Evolutionary conservation across 371 early-diverging fungal genomes (phyloP), one percentile per base, ranked within the genome.

Genomic region (Mortierella sp.): DNA sequence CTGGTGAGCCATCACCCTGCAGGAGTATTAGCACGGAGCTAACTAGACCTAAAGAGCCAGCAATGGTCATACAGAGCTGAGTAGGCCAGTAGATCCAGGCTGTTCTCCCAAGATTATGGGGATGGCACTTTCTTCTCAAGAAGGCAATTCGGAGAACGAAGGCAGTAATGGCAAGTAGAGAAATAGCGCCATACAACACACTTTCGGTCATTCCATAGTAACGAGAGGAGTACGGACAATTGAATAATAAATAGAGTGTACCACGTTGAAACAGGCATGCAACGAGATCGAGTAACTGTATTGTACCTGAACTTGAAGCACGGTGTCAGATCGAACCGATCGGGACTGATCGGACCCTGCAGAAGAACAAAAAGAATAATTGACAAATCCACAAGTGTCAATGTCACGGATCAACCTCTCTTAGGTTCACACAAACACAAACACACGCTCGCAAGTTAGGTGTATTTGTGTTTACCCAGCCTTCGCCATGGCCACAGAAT

Each of bases 51-150:
- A 49, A 37, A 18, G 30, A 5, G n/a, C 61, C 68, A 14, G 39
- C 51, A 24, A 64, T 32, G 16, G 20, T 39, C 72, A 79, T 79
- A 28, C 66, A 70, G 1, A 68, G 37, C 35, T 71, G 80, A 0
- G 75, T 64, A 0, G 80, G 71, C 71, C 71, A 74, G 64, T 79
- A 79, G 40, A 79, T 74, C 75, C 71, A 74, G 24, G 43, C 64
- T 6, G 80, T 79, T 30, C 72, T 63, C 4, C 80, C 80, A 1
- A 68, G 60, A 5, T 32, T 16, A 47, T 79, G 71, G 4, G 66
- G 67, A 8, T 26, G 43, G 28, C 51, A 59, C 47, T 37, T 32
- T 9, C 4, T 68, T 18, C 61, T 35, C 32, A 77, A 59, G 1
- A 59, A 24, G 1, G 58, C 10, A 55, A 68, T 63, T 22, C 77